Conservation (phyloP, 1,139 yeast species). For the Hansenula lynferdii region DNA sequence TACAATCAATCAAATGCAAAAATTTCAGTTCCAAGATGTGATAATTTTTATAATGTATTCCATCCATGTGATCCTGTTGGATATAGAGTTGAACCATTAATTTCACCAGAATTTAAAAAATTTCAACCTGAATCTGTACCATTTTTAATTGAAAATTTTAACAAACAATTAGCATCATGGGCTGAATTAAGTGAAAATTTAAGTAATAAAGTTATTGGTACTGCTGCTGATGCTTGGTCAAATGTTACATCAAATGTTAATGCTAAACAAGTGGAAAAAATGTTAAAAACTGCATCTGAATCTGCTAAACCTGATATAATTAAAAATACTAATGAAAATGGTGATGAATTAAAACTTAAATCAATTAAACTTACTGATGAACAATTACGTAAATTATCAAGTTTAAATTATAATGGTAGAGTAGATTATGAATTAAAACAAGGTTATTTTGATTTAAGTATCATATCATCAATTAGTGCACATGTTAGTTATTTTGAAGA, state of each 20-base stretch:
- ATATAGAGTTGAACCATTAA: constrained; percentile 78
- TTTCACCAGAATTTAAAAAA: constrained; percentile 48
- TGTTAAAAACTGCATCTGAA: not conserved
- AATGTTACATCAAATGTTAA: constrained; percentile 6
- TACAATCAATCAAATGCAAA: constrained; percentile 9
- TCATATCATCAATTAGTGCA: constrained; percentile 77
- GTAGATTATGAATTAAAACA: constrained; percentile 79
- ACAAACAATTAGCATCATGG: constrained; percentile 16
- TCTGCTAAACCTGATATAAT: constrained; percentile 10
- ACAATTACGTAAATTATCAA: constrained; percentile 32
- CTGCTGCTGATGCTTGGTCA: constrained; percentile 11
- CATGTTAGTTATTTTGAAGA: constrained; percentile 90
- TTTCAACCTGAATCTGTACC: constrained; percentile 45
- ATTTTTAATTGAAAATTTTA: constrained; percentile 19
- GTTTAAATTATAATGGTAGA: constrained; percentile 65
- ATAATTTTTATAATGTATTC: constrained; percentile 67
- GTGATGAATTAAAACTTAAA: constrained; percentile 19
- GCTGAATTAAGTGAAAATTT: constrained; percentile 41
- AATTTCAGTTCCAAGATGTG: constrained; percentile 43
- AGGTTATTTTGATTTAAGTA: constrained; percentile 74
- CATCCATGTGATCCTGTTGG: constrained; percentile 92
- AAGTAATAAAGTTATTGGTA: constrained; percentile 18
- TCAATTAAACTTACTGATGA: constrained; percentile 25
- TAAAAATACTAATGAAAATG: constrained; percentile 23
- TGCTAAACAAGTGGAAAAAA: constrained; percentile 1